phyloP scores from a whole-genome alignment of 2,329 filamentous ascomycete genomes.

The Pezicula carpinea region DNA sequence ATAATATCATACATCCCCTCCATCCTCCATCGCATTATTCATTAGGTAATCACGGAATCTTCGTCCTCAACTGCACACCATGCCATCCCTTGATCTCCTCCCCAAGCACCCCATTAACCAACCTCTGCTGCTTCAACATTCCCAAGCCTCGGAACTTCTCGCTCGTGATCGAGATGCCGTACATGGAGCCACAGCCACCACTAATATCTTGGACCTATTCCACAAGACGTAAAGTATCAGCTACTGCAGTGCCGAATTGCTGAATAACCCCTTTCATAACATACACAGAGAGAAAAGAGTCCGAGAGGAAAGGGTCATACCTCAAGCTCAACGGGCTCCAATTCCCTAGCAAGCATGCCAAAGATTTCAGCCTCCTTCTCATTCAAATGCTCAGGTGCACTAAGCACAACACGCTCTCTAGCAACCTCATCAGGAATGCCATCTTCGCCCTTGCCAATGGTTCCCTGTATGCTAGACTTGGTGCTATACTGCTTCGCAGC shows the following conservation, averaged over 20 bases:
- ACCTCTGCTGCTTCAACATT: conserved; percentile 76
- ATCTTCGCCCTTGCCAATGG: conserved; percentile 7
- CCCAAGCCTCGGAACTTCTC: conserved; percentile 64
- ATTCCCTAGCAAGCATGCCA: conserved; percentile 33
- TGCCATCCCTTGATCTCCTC: conserved; percentile 80
- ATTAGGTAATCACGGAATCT: conserved; percentile 28
- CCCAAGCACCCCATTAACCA: conserved; percentile 71
- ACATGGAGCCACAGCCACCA: conserved; percentile 84
- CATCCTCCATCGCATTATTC: too few relatives aligned
- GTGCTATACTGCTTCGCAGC: conserved; percentile 7
- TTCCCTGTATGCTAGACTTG: conserved; percentile 6
- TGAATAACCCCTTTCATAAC: too few relatives aligned
- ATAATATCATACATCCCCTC: too few relatives aligned
- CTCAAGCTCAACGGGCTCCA: conserved; percentile 27
- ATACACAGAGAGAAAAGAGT: too few relatives aligned
- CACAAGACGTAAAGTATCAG: too few relatives aligned
- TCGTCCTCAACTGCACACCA: conserved; percentile 75
- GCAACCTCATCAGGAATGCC: conserved; percentile 6
- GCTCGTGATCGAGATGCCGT: conserved; percentile 73
- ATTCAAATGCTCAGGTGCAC: conserved; percentile 47
- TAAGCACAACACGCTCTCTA: conserved; percentile 6
- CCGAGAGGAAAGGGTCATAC: conserved; percentile 14
- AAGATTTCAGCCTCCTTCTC: conserved; percentile 56
- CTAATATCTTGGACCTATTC: conserved; percentile 72
- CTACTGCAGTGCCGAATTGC: too few relatives aligned